Evolutionary conservation across 2,329 filamentous ascomycete genomes (phyloP).

Genomic region (Allantophomopsis lycopodina): DNA sequence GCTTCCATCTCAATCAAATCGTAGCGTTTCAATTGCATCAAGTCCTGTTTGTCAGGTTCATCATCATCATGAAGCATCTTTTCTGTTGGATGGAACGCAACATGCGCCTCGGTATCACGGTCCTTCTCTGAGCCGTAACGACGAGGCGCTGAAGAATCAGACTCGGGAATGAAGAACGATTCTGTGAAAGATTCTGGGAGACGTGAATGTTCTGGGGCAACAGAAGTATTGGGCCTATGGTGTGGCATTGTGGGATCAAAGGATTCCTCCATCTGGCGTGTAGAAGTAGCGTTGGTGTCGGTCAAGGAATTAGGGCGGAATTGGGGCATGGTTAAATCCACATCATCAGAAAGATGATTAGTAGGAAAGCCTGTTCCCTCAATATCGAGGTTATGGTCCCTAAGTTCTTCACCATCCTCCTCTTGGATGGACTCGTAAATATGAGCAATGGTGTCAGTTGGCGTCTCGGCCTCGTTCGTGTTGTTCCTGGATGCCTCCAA

Average conservation of each 20-base stretch:
- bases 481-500: conserved; percentile 5
- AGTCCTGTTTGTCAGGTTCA: neutral
- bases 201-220: neutral
- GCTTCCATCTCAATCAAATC: conserved; percentile 7
- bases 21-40: neutral
- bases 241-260: conserved; percentile 3
- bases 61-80: neutral
- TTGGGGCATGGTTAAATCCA: conserved; percentile 54
- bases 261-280: no score
- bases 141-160: neutral
- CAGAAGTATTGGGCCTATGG: conserved; percentile 9
- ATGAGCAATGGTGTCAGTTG: neutral
- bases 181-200: neutral
- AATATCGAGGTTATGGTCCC: neutral
- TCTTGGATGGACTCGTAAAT: no score
- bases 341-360: conserved; percentile 1
- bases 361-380: conserved; percentile 1
- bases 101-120: conserved; percentile 1
- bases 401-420: neutral
- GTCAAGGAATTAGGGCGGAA: conserved; percentile 42
- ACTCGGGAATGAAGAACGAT: no score
- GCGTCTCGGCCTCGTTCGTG: conserved; percentile 16
- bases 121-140: conserved; percentile 1
- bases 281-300: conserved; percentile 5
- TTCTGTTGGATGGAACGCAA: neutral